phyloP scores from a whole-genome alignment of 78 protist species.

The Pelomyxa schiedti region DNA sequence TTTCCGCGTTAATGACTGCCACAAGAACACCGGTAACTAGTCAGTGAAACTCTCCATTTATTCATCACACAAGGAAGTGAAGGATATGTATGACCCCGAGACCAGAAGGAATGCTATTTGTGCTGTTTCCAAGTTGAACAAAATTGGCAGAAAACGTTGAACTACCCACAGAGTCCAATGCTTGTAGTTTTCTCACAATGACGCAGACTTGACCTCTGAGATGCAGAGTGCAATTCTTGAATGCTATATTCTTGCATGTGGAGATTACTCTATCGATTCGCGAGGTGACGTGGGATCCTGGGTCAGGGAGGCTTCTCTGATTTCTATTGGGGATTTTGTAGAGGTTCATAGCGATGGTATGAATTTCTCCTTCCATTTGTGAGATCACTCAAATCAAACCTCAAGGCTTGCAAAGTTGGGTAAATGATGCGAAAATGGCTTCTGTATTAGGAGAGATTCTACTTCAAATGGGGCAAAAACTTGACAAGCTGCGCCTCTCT shows the following conservation, averaged over 20 bases:
- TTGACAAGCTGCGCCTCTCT: too few relatives aligned
- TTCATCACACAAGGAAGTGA: conserved; percentile 5
- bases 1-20: background rate
- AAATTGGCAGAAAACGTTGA: background rate
- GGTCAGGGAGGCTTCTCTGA: conserved; percentile 48
- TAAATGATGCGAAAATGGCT: too few relatives aligned
- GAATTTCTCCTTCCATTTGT: background rate
- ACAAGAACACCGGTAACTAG: background rate
- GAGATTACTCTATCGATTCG: conserved; percentile 41
- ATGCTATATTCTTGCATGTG: background rate
- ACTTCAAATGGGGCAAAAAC: background rate
- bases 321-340: background rate
- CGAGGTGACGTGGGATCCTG: conserved; percentile 61
- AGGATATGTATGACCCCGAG: conserved; percentile 64
- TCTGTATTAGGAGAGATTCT: background rate
- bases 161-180: background rate
- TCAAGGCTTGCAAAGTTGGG: too few relatives aligned
- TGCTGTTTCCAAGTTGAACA: background rate
- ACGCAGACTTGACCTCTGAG: background rate
- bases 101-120: conserved; percentile 61
- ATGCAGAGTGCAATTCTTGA: background rate
- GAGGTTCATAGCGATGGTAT: background rate
- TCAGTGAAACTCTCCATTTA: background rate
- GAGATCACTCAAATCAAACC: background rate
- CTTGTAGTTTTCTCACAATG: too few relatives aligned